Conservation (phyloP, 257 asterid species). For the Penstemon davidsonii region DNA sequence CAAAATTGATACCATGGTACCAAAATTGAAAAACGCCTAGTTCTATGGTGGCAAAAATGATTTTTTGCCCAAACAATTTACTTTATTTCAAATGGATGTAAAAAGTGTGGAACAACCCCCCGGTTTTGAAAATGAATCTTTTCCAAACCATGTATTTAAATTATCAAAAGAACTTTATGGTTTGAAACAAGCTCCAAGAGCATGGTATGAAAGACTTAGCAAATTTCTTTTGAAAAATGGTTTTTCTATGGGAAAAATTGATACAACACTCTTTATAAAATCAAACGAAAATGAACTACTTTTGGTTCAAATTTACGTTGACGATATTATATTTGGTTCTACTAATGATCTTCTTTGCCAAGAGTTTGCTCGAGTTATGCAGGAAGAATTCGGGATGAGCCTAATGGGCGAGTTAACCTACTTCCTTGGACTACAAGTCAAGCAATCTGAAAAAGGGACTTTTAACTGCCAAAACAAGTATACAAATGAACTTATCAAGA, state of each 20-base stretch:
- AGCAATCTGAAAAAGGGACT: background rate
- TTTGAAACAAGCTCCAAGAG: background rate
- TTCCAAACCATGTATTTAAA: background rate
- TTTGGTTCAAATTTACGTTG: background rate
- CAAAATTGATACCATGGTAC: too few relatives aligned
- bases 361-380: background rate
- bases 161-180: background rate
- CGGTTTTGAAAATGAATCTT: background rate
- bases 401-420: background rate
- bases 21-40: too few relatives aligned
- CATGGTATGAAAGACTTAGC: background rate
- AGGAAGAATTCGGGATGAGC: background rate
- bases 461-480: background rate
- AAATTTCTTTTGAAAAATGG: background rate
- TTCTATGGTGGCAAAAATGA: too few relatives aligned
- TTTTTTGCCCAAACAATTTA: too few relatives aligned
- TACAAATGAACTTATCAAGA: background rate
- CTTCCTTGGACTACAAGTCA: background rate
- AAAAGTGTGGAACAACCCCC: conserved; percentile 4
- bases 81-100: background rate
- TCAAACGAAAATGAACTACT: too few relatives aligned
- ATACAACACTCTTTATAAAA: too few relatives aligned
- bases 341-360: background rate
- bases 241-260: too few relatives aligned
- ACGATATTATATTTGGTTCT: background rate